phyloP scores from a whole-genome alignment of 2,329 filamentous ascomycete genomes.

The Cryphonectria japonica region DNA sequence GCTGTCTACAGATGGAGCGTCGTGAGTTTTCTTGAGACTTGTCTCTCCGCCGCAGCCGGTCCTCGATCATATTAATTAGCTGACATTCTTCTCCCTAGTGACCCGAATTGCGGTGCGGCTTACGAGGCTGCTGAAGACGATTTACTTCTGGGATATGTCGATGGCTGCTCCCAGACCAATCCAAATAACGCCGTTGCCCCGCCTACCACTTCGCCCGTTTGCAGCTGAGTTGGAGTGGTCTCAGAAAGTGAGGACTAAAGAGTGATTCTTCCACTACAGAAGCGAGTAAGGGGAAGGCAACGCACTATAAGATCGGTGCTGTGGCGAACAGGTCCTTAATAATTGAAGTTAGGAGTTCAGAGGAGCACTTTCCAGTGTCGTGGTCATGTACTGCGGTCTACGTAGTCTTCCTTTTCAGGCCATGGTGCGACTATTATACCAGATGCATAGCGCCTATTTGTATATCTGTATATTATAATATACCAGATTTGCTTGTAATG shows the following conservation, averaged over 20 bases:
- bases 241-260: background rate
- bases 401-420: too few species aligned
- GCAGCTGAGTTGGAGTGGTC: constrained; percentile 26
- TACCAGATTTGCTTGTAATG: too few species aligned
- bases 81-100: constrained; percentile 37
- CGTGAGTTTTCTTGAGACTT: constrained; percentile 37
- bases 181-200: constrained; percentile 36
- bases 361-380: background rate
- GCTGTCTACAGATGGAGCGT: constrained; percentile 49
- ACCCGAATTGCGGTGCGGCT: constrained; percentile 51
- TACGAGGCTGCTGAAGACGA: constrained; percentile 50
- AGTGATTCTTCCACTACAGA: background rate
- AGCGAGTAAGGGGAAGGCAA: background rate
- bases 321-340: background rate
- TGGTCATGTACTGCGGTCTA: background rate
- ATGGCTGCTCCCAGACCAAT: constrained; percentile 43
- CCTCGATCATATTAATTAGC: background rate
- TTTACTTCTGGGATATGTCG: constrained; percentile 40
- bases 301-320: too few species aligned
- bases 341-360: background rate
- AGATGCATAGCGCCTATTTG: too few species aligned
- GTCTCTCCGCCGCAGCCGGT: background rate
- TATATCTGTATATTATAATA: too few species aligned
- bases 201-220: constrained; percentile 37
- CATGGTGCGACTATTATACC: too few species aligned